These are phyloP conservation scores for Ceratonia siliqua DNA, from an alignment of 306 rosid genomes.

Conservation along the genomic window DNA sequence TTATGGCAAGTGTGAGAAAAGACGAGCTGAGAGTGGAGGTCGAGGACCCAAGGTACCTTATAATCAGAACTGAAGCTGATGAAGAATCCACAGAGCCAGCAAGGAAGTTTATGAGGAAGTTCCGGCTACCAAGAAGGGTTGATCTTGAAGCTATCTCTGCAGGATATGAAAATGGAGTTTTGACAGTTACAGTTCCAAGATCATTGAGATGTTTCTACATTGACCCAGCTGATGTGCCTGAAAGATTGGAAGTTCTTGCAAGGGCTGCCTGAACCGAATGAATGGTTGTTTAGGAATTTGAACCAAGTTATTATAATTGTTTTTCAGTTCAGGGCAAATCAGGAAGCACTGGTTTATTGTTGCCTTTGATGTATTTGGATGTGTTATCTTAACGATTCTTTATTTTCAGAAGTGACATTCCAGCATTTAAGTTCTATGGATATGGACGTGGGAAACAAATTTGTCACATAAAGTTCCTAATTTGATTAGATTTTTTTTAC, in stretches of 20 bases:
- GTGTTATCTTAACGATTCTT: background rate
- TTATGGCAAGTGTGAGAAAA: constrained; percentile 63
- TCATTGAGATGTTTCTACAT: constrained; percentile 46
- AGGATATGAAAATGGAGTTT: constrained; percentile 65
- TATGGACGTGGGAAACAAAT: background rate
- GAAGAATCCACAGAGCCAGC: constrained; percentile 52
- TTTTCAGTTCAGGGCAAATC: background rate
- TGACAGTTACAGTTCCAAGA: constrained; percentile 69
- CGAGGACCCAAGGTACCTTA: constrained; percentile 71
- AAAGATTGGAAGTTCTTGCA: constrained; percentile 54
- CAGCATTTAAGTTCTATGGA: background rate
- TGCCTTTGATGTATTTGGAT: constrained; percentile 9
- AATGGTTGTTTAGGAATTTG: background rate
- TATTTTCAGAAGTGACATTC: constrained; percentile 15
- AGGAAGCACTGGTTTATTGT: background rate
- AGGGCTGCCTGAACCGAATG: constrained; percentile 86
- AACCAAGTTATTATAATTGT: too few species aligned
- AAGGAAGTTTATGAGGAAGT: constrained; percentile 68
- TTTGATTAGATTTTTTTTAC: background rate
- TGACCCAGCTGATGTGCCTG: constrained; percentile 56
- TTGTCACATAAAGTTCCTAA: background rate
- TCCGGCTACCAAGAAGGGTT: constrained; percentile 62
- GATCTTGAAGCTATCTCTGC: constrained; percentile 67
- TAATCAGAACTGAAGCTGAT: constrained; percentile 61
- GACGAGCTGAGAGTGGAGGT: constrained; percentile 76